phyloP scores from a whole-genome alignment of 2,329 filamentous ascomycete genomes.

The Colletotrichum sp. region DNA sequence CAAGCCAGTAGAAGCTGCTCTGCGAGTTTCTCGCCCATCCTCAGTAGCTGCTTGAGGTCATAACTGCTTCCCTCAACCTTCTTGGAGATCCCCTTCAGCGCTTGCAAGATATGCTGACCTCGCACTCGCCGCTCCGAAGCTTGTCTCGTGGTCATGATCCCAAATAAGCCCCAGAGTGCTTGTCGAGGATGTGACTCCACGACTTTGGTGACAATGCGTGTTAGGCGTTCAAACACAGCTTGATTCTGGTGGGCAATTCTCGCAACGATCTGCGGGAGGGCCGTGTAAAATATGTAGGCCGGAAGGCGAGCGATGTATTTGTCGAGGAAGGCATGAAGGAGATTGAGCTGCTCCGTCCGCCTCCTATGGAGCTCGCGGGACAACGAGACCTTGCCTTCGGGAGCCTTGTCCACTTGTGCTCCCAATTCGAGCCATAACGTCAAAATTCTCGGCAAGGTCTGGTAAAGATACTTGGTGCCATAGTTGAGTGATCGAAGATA shows the following conservation, averaged over 20 bases:
- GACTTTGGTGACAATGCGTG: conserved; percentile 85
- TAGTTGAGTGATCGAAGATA: conserved; percentile 86
- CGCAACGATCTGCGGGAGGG: conserved; percentile 93
- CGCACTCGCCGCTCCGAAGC: conserved; percentile 66
- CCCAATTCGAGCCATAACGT: conserved; percentile 96
- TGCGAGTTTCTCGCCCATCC: conserved; percentile 81
- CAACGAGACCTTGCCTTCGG: conserved; percentile 58
- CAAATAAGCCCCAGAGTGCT: conserved; percentile 88
- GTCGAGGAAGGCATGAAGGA: conserved; percentile 76
- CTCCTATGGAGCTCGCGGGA: conserved; percentile 57
- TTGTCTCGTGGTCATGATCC: conserved; percentile 82
- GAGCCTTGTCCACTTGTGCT: conserved; percentile 70
- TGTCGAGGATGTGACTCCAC: conserved; percentile 88
- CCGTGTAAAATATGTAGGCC: conserved; percentile 79
- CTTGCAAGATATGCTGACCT: conserved; percentile 57
- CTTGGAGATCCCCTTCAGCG: conserved; percentile 51
- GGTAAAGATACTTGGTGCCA: conserved; percentile 95
- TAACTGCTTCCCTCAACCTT: conserved; percentile 56
- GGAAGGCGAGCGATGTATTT: conserved; percentile 79
- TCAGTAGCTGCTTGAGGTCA: conserved; percentile 76
- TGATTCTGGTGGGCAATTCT: conserved; percentile 87
- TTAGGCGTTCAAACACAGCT: conserved; percentile 78
- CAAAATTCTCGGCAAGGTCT: conserved; percentile 88
- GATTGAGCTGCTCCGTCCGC: conserved; percentile 69
- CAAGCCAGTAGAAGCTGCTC: conserved; percentile 83